Evolutionary conservation across 768 basidiomycete species (phyloP).

Genomic region (Lentinula sp.): DNA sequence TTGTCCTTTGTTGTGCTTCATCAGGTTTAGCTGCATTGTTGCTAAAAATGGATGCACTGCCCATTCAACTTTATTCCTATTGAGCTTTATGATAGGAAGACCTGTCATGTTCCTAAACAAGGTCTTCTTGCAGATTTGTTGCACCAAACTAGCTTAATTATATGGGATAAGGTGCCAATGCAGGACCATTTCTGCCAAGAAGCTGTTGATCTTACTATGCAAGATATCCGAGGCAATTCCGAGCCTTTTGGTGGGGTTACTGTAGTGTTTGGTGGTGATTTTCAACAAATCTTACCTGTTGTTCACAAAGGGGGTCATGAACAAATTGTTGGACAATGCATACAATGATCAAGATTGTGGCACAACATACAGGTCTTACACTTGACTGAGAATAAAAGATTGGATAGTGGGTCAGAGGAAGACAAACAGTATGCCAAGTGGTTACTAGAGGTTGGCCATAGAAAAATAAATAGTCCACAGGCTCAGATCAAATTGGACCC

Average conservation of each 20-base stretch:
- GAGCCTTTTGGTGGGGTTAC: conserved; percentile 36
- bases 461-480: not conserved
- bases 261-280: too few relatives aligned
- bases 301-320: conserved; percentile 26
- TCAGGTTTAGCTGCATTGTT: too few relatives aligned
- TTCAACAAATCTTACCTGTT: too few relatives aligned
- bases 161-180: not conserved
- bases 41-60: too few relatives aligned
- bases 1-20: too few relatives aligned
- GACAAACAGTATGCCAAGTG: not conserved
- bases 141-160: not conserved
- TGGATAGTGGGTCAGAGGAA: not conserved
- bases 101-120: too few relatives aligned
- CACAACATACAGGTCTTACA: too few relatives aligned
- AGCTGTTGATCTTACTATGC: conserved; percentile 30
- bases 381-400: not conserved
- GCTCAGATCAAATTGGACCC: not conserved
- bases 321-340: conserved; percentile 27
- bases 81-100: too few relatives aligned
- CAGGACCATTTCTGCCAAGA: too few relatives aligned
- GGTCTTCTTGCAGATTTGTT: conserved; percentile 9
- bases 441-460: not conserved
- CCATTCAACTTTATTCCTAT: too few relatives aligned
- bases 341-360: conserved; percentile 21
- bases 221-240: conserved; percentile 22